These are phyloP conservation scores for Leccinum boreale DNA, from an alignment of 768 basidiomycete genomes.

Conservation along the genomic window DNA sequence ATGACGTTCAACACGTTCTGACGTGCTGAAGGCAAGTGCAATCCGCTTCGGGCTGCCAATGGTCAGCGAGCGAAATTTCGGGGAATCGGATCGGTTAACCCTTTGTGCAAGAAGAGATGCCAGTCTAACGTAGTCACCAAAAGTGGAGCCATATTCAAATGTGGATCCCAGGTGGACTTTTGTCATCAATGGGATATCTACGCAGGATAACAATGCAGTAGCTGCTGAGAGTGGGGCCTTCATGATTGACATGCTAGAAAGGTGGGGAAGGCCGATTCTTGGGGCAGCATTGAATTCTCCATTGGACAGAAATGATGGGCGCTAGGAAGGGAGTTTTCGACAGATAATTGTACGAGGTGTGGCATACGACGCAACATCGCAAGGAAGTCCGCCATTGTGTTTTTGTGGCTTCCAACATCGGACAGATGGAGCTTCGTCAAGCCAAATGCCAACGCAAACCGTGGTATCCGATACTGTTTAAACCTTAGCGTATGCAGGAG, in stretches of 20 bases:
- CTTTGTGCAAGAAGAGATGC: neutral
- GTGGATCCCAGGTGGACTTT: neutral
- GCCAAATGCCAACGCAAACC: neutral
- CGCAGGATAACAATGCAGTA: neutral
- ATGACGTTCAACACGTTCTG: neutral
- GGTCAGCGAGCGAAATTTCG: neutral
- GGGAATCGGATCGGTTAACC: neutral
- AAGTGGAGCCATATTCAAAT: neutral
- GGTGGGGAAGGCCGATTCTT: neutral
- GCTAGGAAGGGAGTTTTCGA: neutral
- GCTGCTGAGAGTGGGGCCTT: neutral
- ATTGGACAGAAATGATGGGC: neutral
- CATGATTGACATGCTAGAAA: neutral
- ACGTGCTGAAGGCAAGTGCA: neutral
- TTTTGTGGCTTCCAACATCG: neutral
- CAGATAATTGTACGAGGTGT: neutral
- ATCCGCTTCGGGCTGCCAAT: neutral
- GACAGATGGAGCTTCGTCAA: neutral
- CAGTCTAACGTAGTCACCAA: accelerated
- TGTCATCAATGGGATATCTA: neutral
- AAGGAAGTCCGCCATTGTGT: neutral
- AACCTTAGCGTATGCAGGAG: neutral
- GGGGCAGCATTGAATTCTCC: neutral
- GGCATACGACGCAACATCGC: neutral
- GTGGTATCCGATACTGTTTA: neutral